Percentiles rank a stretch among this genome's conserved stretches.
Conservation (phyloP, 106 monocot genomes). For the Hemerocallis citrina region DNA sequence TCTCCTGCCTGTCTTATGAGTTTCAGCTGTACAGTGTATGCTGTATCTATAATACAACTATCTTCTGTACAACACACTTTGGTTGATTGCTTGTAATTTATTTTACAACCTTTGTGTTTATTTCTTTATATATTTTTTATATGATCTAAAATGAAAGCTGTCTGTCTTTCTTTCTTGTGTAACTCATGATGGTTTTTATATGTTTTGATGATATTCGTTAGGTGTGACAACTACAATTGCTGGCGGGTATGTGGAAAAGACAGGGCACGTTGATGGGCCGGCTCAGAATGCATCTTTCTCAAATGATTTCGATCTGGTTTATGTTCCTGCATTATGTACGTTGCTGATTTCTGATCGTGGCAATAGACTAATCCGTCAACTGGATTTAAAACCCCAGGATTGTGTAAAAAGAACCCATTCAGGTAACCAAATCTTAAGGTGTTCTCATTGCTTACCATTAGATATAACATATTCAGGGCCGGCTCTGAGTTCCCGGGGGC, state of each 20-base stretch:
- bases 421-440: constrained; percentile 14
- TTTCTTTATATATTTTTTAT: background rate
- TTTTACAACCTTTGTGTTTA: background rate
- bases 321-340: constrained; percentile 34
- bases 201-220: constrained; percentile 5
- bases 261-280: constrained; percentile 36
- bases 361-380: constrained; percentile 32
- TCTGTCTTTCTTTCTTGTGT: too few relatives aligned
- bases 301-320: constrained; percentile 37
- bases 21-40: too few relatives aligned
- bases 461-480: too few relatives aligned
- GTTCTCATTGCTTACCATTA: background rate
- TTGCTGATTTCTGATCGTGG: constrained; percentile 43
- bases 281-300: constrained; percentile 60
- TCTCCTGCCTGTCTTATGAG: too few relatives aligned
- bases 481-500: too few relatives aligned
- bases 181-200: too few relatives aligned
- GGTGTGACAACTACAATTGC: constrained; percentile 55
- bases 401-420: constrained; percentile 19
- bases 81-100: background rate
- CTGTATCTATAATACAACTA: too few relatives aligned
- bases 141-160: too few relatives aligned
- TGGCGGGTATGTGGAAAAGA: constrained; percentile 30
- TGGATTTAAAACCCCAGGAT: constrained; percentile 38
- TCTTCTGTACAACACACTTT: too few relatives aligned